phyloP scores from a whole-genome alignment of 805 yeast genomes.

The Ogataea chonburiensis region DNA sequence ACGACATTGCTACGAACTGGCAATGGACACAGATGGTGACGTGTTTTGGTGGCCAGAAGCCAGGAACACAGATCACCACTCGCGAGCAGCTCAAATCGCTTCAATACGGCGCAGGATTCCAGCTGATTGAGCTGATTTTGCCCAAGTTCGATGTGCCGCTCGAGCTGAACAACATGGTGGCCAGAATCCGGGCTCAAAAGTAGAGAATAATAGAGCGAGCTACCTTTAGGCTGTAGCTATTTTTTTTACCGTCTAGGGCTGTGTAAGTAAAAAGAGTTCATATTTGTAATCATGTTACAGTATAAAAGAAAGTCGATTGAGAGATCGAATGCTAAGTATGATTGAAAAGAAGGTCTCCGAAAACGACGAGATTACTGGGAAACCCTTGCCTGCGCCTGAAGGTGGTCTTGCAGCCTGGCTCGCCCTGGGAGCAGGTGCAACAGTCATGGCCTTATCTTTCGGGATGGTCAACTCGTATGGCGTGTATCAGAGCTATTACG shows the following conservation, averaged over 20 bases:
- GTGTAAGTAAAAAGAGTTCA: no score
- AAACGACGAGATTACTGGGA: no score
- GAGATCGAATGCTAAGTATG: no score
- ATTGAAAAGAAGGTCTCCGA: no score
- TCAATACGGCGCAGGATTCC: constrained; percentile 30
- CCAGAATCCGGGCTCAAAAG: neutral
- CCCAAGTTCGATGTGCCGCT: constrained; percentile 63
- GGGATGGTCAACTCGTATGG: constrained; percentile 62
- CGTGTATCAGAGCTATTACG: constrained; percentile 53
- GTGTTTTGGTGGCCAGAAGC: constrained; percentile 58
- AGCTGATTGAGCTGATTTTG: constrained; percentile 59
- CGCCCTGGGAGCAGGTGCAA: constrained; percentile 48
- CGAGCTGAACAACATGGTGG: constrained; percentile 36
- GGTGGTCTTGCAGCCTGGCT: constrained; percentile 59
- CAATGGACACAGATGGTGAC: constrained; percentile 68
- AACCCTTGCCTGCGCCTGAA: constrained; percentile 24
- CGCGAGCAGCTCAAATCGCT: constrained; percentile 37
- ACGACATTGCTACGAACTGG: constrained; percentile 50
- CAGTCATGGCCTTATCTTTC: constrained; percentile 48
- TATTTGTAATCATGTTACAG: no score
- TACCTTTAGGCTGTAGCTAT: no score
- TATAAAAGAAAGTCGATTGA: no score
- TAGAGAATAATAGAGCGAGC: no score
- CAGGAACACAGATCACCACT: constrained; percentile 36
- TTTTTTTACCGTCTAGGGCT: no score